Conservation (phyloP, 306 rosid genomes). For the Cyamopsis tetragonoloba region DNA sequence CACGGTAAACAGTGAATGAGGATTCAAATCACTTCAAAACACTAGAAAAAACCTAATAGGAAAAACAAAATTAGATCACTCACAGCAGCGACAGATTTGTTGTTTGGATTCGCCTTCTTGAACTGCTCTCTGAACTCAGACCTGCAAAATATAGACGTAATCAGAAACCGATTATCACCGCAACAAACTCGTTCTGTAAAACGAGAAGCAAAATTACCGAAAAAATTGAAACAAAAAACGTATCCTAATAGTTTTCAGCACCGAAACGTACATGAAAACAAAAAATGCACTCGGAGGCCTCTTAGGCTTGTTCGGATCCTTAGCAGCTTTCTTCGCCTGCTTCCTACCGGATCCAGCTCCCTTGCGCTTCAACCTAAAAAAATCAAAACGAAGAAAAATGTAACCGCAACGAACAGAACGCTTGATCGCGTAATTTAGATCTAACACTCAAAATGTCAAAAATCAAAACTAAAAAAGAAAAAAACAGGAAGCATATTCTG, state of each 20-base stretch:
- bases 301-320: slow-evolving; percentile 95
- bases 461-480: not conserved
- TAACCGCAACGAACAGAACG: not conserved
- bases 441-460: not conserved
- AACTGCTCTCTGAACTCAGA: slow-evolving; percentile 69
- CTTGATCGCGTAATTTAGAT: not conserved
- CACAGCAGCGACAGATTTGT: slow-evolving; percentile 75
- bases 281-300: slow-evolving; percentile 97
- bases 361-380: slow-evolving; percentile 65
- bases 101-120: slow-evolving; percentile 71
- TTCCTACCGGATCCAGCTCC: slow-evolving; percentile 61
- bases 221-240: too few relatives aligned
- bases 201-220: not conserved
- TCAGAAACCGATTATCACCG: too few relatives aligned
- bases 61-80: slow-evolving; percentile 13
- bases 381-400: not conserved
- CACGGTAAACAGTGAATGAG: too few relatives aligned
- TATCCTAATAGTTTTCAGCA: too few relatives aligned
- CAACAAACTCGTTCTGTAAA: too few relatives aligned
- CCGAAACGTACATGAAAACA: slow-evolving; percentile 79
- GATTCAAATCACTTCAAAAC: too few relatives aligned
- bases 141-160: too few relatives aligned
- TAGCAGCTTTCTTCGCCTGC: slow-evolving; percentile 54
- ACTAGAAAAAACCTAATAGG: not conserved
- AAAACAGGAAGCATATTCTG: too few relatives aligned